Base-by-base conservation (phyloP, 805 yeast genomes). In the Suhomyces xylopsoci region DNA sequence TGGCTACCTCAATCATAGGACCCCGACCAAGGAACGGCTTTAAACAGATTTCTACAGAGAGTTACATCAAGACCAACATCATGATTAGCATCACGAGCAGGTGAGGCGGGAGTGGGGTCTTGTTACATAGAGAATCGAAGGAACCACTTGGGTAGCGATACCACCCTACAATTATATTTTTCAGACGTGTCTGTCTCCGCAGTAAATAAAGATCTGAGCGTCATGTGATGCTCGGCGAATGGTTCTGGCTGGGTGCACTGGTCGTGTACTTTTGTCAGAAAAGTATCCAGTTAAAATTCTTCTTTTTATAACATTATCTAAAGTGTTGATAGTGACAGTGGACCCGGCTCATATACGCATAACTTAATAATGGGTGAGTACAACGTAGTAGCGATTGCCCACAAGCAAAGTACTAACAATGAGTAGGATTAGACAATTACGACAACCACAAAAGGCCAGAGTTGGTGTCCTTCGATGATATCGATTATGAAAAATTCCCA, bases 401-500 rank as follows among this genome's bases (percentile, higher is more conserved):
- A 9, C 19, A 17, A 3, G 22, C 25, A 24, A 24, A 30, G 17
- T 45, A 43, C 49, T 51, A 64, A 65, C 65, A 42, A 47, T 17
- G 61, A 14, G 19, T 36, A 63, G 70, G 63, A 45, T 63, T 69
- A 55, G 66, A 65, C 50, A 62, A 64, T 53, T 74, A 75, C 65
- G 70, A 62, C 34, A 62, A 70, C 60, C 83, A 80, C 64, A 67
- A 68, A 58, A 76, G 83, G 69, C 85, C 89, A 44, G 89, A 85
- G 61, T 78, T 81, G 61, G 93, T 88, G 51, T 88, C 96, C 43
- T 89, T 88, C 65, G 96, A 89, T 71, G 88, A 85, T 58, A 87
- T 89, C 58, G 87, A 87, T 73, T 89, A 89, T 71, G 80, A 80
- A 61, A 82, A 88, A 69, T 77, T 79, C 55, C 70, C 73, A 14